A percentile compares a stretch with the other conserved stretches of the same genome.
phyloP scores from a whole-genome alignment of 768 basidiomycete genomes.

The Trametes punicea region DNA sequence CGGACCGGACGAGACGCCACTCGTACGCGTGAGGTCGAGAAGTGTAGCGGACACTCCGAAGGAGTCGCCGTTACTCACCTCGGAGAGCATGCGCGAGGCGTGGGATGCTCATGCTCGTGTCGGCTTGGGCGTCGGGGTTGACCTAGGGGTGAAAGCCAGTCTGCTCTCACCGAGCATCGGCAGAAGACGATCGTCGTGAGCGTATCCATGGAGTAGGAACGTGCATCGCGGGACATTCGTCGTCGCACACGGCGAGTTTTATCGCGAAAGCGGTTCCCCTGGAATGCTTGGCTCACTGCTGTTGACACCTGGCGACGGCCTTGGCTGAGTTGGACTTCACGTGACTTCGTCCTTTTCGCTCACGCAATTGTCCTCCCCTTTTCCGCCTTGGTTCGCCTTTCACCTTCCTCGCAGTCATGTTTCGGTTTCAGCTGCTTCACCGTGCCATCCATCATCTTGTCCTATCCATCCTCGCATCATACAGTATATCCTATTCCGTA shows the following conservation, averaged over 20 bases:
- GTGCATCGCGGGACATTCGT: too few species aligned
- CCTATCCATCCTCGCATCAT: not conserved
- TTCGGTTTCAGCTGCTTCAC: too few species aligned
- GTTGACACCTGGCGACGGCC: not conserved
- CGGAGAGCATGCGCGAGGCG: constrained; percentile 11
- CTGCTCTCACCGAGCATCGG: constrained; percentile 3
- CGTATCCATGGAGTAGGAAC: not conserved
- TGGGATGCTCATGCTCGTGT: constrained; percentile 13
- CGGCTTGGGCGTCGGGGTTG: not conserved
- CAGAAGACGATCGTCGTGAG: constrained; percentile 9
- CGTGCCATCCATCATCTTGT: not conserved
- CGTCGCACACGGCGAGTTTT: not conserved
- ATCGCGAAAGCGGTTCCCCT: not conserved
- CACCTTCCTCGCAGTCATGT: not conserved
- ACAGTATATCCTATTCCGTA: not conserved
- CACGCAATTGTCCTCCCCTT: too few species aligned
- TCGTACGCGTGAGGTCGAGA: not conserved
- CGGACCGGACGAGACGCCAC: not conserved
- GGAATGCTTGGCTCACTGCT: constrained; percentile 3
- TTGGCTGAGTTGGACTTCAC: not conserved
- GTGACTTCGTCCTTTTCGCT: too few species aligned
- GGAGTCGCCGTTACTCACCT: constrained; percentile 11
- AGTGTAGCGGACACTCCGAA: not conserved
- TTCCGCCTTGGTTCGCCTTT: not conserved
- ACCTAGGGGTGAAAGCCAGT: not conserved